Conservation (phyloP, 495 filamentous ascomycete species). For the Podospora tetraspora region DNA sequence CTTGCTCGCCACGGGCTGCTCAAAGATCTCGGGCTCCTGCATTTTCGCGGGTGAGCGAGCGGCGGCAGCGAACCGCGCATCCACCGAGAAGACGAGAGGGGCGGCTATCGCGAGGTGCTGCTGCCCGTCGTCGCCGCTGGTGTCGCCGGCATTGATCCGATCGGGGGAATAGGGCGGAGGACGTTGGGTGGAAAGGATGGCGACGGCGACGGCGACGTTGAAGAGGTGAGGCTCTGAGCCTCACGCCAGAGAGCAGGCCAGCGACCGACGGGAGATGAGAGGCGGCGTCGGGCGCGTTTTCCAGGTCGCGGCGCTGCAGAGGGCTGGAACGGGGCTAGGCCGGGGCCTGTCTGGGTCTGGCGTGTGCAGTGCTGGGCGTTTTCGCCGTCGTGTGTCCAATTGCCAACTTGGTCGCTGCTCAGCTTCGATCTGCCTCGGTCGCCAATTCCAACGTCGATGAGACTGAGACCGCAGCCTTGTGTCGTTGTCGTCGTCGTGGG, state of each 20-base stretch:
- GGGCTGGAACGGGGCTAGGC: background rate
- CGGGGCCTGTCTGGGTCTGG: background rate
- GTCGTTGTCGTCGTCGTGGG: background rate
- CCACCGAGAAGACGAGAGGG: background rate
- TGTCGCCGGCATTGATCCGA: background rate
- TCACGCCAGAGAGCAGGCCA: background rate
- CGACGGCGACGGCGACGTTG: background rate
- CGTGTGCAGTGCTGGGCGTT: background rate
- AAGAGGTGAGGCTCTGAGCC: background rate
- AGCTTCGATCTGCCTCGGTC: background rate
- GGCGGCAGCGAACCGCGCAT: background rate
- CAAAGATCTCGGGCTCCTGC: constrained; percentile 35
- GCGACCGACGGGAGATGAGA: background rate
- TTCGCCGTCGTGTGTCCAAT: background rate
- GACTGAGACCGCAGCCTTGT: background rate
- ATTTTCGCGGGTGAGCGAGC: constrained; percentile 12
- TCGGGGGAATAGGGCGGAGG: background rate
- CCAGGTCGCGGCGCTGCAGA: background rate
- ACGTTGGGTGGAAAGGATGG: background rate
- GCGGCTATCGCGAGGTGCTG: background rate
- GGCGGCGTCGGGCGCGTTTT: background rate
- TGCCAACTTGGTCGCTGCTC: no score
- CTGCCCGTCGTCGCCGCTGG: background rate
- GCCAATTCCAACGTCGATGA: background rate
- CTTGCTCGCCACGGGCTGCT: constrained; percentile 28